A percentile compares a stretch with the other conserved stretches of the same genome.
Conservation (phyloP, 1,139 yeast genomes). For the Pichia inconspicua region DNA sequence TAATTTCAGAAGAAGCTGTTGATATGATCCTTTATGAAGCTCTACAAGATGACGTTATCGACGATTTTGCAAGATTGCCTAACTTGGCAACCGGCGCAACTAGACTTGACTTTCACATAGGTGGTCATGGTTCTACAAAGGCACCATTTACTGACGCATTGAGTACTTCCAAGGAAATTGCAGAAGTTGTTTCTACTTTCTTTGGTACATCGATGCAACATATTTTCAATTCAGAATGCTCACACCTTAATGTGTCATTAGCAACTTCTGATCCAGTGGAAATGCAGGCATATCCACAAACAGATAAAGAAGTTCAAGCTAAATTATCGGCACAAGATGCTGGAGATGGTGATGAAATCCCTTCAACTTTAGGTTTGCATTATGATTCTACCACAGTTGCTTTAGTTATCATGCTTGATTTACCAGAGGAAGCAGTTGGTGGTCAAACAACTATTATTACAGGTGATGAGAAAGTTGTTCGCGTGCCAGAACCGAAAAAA, state of each 20-base stretch:
- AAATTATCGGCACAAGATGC: constrained; percentile 11
- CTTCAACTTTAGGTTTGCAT: constrained; percentile 28
- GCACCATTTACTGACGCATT: constrained; percentile 28
- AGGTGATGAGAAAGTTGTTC: constrained; percentile 28
- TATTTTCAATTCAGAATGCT: constrained; percentile 28
- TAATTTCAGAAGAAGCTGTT: constrained; percentile 30
- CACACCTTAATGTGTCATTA: constrained; percentile 32
- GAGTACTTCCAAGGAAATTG: constrained; percentile 17
- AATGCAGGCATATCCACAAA: constrained; percentile 6
- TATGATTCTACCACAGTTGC: constrained; percentile 32
- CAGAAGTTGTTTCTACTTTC: constrained; percentile 17
- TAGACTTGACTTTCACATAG: constrained; percentile 28
- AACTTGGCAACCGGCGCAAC: constrained; percentile 27
- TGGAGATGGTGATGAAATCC: constrained; percentile 21
- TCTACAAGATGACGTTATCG: constrained; percentile 24
- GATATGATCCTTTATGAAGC: constrained; percentile 32
- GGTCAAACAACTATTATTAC: constrained; percentile 32
- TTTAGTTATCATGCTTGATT: constrained; percentile 31
- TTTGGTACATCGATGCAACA: constrained; percentile 27
- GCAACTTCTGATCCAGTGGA: constrained; percentile 20
- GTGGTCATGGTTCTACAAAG: constrained; percentile 12
- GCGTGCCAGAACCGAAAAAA: constrained; percentile 31
- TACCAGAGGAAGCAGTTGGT: constrained; percentile 29
- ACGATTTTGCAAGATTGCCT: constrained; percentile 28
- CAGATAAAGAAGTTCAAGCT: constrained; percentile 15